Evolutionary conservation across 202 grass and related monocot genomes (phyloP).

Genomic region (Thinopyrum obtusiflorum): DNA sequence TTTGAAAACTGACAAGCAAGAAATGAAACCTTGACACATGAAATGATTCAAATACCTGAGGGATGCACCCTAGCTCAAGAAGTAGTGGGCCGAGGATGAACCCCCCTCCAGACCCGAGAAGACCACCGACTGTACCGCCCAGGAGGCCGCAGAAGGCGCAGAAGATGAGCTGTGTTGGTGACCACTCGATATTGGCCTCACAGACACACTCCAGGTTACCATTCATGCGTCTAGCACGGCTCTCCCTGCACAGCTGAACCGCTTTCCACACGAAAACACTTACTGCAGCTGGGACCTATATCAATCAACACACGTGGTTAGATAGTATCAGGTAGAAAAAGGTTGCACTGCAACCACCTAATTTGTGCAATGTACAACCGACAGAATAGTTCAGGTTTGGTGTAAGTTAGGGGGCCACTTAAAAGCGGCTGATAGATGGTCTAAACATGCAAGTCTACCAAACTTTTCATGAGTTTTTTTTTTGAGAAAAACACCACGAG

Average conservation of each 20-base stretch:
- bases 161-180: constrained; percentile 67
- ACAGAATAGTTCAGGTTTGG: neutral
- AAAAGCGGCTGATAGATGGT: neutral
- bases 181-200: constrained; percentile 88
- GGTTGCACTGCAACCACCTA: neutral
- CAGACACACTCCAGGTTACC: constrained; percentile 79
- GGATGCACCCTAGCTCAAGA: constrained; percentile 93
- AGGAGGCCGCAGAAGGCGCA: constrained; percentile 89
- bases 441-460: neutral
- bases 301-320: constrained; percentile 24
- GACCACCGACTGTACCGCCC: constrained; percentile 85
- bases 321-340: neutral
- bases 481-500: too few species aligned
- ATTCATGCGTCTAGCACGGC: constrained; percentile 52
- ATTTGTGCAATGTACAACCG: neutral
- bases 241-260: constrained; percentile 61
- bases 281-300: constrained; percentile 60
- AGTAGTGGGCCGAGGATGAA: constrained; percentile 99
- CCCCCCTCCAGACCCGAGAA: constrained; percentile 91
- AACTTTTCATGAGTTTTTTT: neutral
- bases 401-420: neutral
- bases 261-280: constrained; percentile 72
- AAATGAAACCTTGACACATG: neutral
- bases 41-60: constrained; percentile 59
- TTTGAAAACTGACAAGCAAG: neutral